phyloP scores from a whole-genome alignment of 164 flowering plant species.

The Annona squamosa region DNA sequence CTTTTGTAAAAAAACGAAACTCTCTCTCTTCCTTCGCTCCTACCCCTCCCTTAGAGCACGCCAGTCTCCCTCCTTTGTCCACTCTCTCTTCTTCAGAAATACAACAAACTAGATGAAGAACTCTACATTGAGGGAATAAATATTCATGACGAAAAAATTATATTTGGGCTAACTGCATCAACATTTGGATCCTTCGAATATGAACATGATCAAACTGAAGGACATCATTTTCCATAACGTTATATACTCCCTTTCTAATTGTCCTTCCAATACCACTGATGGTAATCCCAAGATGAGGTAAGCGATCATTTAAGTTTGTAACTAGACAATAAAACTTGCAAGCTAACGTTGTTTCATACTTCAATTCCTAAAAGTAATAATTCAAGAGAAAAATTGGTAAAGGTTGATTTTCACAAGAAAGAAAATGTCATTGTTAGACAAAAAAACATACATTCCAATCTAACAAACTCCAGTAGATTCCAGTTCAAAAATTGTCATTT shows the following conservation, averaged over 20 bases:
- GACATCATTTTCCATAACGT: constrained; percentile 93
- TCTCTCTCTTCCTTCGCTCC: no score
- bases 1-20: no score
- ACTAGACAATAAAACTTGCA: constrained; percentile 87
- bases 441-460: neutral
- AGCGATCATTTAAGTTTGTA: constrained; percentile 84
- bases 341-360: neutral
- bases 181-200: constrained; percentile 90
- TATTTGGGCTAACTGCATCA: constrained; percentile 63
- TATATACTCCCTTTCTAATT: constrained; percentile 96
- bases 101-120: no score
- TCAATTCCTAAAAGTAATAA: neutral
- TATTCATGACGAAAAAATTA: neutral
- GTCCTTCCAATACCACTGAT: constrained; percentile 95
- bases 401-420: neutral
- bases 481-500: constrained; percentile 93
- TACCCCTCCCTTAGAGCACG: no score
- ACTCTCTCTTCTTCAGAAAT: no score
- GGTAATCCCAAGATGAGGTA: constrained; percentile 83
- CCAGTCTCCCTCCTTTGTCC: no score
- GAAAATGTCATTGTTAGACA: neutral
- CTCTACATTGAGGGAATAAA: neutral
- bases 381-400: neutral
- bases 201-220: constrained; percentile 82
- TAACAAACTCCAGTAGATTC: constrained; percentile 19